phyloP scores from a whole-genome alignment of 2,329 filamentous ascomycete genomes.

The Macrophomina phaseolina region DNA sequence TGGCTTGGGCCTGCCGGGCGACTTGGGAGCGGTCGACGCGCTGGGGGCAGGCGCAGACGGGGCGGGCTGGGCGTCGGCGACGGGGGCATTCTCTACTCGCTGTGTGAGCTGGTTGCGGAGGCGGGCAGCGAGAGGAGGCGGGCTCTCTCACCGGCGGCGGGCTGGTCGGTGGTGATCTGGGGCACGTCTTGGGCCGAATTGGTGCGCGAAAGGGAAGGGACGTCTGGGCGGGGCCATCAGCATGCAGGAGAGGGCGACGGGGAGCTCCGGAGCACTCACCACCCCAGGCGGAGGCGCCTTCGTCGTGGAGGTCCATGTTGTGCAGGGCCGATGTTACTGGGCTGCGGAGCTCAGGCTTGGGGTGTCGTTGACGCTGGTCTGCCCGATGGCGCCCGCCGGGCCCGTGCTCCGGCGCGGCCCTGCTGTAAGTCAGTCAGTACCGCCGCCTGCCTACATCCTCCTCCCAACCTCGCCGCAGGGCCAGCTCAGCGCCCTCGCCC shows the following conservation, averaged over 20 bases:
- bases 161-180: slow-evolving; percentile 43
- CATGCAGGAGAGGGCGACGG: slow-evolving; percentile 7
- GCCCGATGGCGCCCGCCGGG: not conserved
- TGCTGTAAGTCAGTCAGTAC: not conserved
- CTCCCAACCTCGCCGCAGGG: slow-evolving; percentile 9
- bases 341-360: slow-evolving; percentile 19
- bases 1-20: slow-evolving; percentile 50
- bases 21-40: slow-evolving; percentile 51
- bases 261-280: slow-evolving; percentile 36
- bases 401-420: slow-evolving; percentile 2
- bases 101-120: slow-evolving; percentile 5
- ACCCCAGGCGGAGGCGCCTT: slow-evolving; percentile 50
- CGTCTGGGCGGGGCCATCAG: slow-evolving; percentile 43
- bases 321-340: slow-evolving; percentile 12
- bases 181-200: slow-evolving; percentile 48
- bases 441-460: slow-evolving; percentile 1
- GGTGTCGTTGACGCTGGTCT: slow-evolving; percentile 16
- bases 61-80: slow-evolving; percentile 30
- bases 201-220: slow-evolving; percentile 50
- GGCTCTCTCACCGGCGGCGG: slow-evolving; percentile 33
- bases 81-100: slow-evolving; percentile 13
- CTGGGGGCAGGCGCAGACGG: slow-evolving; percentile 39
- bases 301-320: slow-evolving; percentile 50
- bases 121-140: slow-evolving; percentile 1
- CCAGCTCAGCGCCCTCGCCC: slow-evolving; percentile 6